Percentiles rank a stretch among this genome's conserved stretches.
Evolutionary conservation across 331 rosid genomes (phyloP).

Genomic region (Malus hybrid): DNA sequence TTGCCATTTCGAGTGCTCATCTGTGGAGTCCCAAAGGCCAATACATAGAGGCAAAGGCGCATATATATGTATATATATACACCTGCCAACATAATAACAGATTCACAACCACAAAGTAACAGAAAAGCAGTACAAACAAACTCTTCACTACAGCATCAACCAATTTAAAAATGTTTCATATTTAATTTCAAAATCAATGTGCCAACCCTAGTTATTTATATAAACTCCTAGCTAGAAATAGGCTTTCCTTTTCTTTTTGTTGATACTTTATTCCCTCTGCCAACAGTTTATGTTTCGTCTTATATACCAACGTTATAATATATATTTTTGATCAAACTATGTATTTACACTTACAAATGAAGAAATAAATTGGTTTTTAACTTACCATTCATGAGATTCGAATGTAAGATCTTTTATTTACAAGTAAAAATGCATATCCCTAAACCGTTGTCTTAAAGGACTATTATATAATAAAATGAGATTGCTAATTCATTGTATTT

Average conservation of each 20-base stretch:
- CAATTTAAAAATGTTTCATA: not conserved
- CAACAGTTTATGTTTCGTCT: not conserved
- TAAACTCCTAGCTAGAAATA: not conserved
- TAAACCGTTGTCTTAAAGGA: too few relatives aligned
- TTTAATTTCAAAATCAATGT: not conserved
- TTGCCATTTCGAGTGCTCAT: too few relatives aligned
- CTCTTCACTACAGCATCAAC: not conserved
- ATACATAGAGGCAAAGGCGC: too few relatives aligned
- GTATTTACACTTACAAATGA: too few relatives aligned
- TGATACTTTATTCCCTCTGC: not conserved
- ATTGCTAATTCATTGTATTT: not conserved
- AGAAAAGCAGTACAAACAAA: not conserved
- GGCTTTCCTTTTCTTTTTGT: not conserved
- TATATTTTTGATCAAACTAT: too few relatives aligned
- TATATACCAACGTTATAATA: not conserved
- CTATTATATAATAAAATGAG: not conserved
- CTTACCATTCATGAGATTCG: fast-evolving
- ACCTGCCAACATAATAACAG: too few relatives aligned
- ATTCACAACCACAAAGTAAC: not conserved
- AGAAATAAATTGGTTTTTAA: too few relatives aligned
- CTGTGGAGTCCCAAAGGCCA: too few relatives aligned
- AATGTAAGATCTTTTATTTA: fast-evolving
- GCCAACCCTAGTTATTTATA: not conserved
- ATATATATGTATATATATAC: too few relatives aligned
- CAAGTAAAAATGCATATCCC: too few relatives aligned